phyloP scores from a whole-genome alignment of 768 basidiomycete species.

The Phylloporus sp. region DNA sequence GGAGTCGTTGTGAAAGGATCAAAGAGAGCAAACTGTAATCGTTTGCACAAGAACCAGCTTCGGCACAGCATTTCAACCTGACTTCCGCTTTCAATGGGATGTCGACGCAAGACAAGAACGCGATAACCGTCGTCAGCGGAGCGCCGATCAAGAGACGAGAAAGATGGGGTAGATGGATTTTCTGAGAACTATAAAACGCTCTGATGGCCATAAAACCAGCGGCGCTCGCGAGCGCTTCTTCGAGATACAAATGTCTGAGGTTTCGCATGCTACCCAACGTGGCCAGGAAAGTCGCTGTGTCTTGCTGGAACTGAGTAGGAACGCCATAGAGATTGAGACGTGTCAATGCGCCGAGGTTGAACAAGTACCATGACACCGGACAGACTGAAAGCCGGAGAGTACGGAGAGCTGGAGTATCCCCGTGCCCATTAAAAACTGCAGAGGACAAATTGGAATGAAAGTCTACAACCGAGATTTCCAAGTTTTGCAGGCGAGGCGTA shows the following conservation, averaged over 20 bases:
- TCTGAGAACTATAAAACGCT: background rate
- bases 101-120: background rate
- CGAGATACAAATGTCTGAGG: conserved; percentile 31
- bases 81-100: background rate
- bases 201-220: background rate
- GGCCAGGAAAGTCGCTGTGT: conserved; percentile 27
- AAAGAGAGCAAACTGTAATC: background rate
- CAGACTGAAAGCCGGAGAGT: background rate
- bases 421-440: background rate
- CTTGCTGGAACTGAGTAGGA: conserved; percentile 20
- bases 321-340: conserved; percentile 31
- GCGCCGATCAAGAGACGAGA: too few species aligned
- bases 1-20: background rate
- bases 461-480: background rate
- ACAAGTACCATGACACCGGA: background rate
- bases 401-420: background rate
- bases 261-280: conserved; percentile 31
- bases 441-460: background rate
- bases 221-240: conserved; percentile 26
- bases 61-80: background rate
- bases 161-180: background rate
- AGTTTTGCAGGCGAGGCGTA: background rate
- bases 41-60: background rate
- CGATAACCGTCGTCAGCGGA: background rate
- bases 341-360: conserved; percentile 24